A percentile compares a stretch with the other conserved stretches of the same genome.
These are phyloP conservation scores for Coniferiporia weirii DNA, from an alignment of 1,284 basidiomycete species.

Conservation along the genomic window DNA sequence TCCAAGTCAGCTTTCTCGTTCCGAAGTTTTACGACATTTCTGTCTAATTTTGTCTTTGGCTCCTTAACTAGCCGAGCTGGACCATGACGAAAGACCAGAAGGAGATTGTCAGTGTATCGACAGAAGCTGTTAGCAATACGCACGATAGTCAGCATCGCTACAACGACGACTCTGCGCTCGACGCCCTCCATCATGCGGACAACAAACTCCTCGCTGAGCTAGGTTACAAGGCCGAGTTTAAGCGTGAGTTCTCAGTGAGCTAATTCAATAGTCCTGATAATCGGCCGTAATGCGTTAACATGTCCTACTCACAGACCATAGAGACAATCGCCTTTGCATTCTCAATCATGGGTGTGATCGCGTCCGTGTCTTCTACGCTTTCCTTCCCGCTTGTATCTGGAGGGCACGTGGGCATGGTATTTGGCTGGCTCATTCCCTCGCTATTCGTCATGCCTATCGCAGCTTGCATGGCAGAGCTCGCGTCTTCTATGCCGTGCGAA, in stretches of 20 bases:
- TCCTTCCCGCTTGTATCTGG: constrained; percentile 59
- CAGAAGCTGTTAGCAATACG: background rate
- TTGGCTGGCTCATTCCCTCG: constrained; percentile 71
- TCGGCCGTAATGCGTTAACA: background rate
- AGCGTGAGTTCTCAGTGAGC: constrained; percentile 67
- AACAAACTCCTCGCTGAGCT: constrained; percentile 49
- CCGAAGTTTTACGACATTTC: too few relatives aligned
- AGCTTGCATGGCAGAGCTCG: constrained; percentile 63
- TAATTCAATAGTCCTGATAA: background rate
- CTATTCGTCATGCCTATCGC: constrained; percentile 65
- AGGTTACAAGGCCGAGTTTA: constrained; percentile 74
- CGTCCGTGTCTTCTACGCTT: constrained; percentile 63
- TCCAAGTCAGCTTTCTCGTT: background rate
- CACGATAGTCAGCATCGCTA: background rate
- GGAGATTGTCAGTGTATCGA: constrained; percentile 6
- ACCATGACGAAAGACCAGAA: constrained; percentile 6
- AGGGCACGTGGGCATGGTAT: constrained; percentile 74
- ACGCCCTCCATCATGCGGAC: constrained; percentile 14
- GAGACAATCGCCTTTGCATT: constrained; percentile 67
- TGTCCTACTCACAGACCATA: constrained; percentile 35
- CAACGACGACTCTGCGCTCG: background rate
- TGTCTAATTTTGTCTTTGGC: background rate
- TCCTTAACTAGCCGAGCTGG: background rate
- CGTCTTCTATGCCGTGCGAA: constrained; percentile 69
- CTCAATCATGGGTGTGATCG: constrained; percentile 72